Base-by-base conservation (phyloP, 371 early-diverging fungal genomes). In the Mucor sp. region DNA sequence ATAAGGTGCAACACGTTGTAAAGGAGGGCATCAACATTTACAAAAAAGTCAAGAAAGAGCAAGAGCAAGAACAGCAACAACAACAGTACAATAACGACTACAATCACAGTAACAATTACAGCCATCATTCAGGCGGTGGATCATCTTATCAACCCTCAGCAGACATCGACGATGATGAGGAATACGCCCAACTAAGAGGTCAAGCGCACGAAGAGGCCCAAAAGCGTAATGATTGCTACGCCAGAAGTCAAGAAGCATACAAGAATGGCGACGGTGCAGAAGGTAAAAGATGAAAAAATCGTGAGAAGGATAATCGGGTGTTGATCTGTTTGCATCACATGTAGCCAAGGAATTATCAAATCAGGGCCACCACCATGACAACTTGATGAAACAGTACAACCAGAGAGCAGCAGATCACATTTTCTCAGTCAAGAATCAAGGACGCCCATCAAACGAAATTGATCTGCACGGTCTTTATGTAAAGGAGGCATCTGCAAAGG, bases 391-490 rank as follows among this genome's bases (percentile, higher is more conserved):
- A 57, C 61, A 77, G 33, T 86, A 80, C 57, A 85, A 89, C 58
- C 65, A 76, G 21, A 66, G 75, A 62, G 89, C 89, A 1, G 86
- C 78, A 47, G 83, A 87, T 28, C 58, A 77, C 39, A 78, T 83
- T 6, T 89, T 79, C 67, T 25, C 57, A 82, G 87, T 67, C 6
- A 79, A 86, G 65, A 89, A 89, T 58, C 61, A 77, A 11, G 64
- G 61, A 23, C 75, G 81, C 30, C 79, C 83, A n/a, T 37, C 67
- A 0, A 76, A 83, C 44, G 85, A 87, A 64, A 74, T 89, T 57
- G 89, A 89, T 73, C 58, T 89, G 19, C 89, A 89, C 32, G 88
- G 87, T 4, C 59, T 89, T 21, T 85, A 76, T 66, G 88, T 89
- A 19, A 73, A 72, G 57, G 89, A 89, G 68, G 89, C 89, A 0